A percentile compares a stretch with the other conserved stretches of the same genome.
phyloP scores from a whole-genome alignment of 306 rosid genomes.

The Dalbergia cochinchinensis region DNA sequence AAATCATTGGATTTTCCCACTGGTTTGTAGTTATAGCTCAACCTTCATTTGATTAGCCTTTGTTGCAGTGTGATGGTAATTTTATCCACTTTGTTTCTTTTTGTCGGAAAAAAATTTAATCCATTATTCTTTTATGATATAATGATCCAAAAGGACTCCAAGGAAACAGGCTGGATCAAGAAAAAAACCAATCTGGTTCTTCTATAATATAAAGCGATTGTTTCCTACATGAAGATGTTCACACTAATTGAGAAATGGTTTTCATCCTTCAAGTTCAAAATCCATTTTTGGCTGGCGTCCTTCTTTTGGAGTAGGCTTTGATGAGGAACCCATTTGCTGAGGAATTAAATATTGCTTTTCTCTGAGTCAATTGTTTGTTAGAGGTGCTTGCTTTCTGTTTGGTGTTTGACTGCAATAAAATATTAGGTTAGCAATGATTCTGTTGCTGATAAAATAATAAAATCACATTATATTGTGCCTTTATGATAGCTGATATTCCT shows the following conservation, averaged over 20 bases:
- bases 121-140: neutral
- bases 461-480: slow-evolving; percentile 5
- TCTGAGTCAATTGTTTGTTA: neutral
- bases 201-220: neutral
- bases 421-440: slow-evolving; percentile 5
- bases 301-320: neutral
- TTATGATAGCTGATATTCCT: too few relatives aligned
- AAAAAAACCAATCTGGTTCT: slow-evolving; percentile 11
- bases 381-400: slow-evolving; percentile 9
- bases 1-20: neutral
- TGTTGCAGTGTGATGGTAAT: slow-evolving; percentile 21
- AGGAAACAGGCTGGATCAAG: neutral
- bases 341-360: too few relatives aligned
- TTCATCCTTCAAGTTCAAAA: slow-evolving; percentile 10
- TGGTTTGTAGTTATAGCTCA: slow-evolving; percentile 25
- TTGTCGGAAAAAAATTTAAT: too few relatives aligned
- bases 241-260: neutral
- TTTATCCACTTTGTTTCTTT: neutral
- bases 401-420: slow-evolving; percentile 25
- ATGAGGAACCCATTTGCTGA: neutral
- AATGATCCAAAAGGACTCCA: slow-evolving; percentile 8
- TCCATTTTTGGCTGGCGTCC: neutral
- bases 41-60: slow-evolving; percentile 16
- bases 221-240: neutral
- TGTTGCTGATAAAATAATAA: slow-evolving; percentile 33